Evolutionary conservation across 176 grass and related monocot genomes (phyloP).

Genomic region (Elaeis guineensis): DNA sequence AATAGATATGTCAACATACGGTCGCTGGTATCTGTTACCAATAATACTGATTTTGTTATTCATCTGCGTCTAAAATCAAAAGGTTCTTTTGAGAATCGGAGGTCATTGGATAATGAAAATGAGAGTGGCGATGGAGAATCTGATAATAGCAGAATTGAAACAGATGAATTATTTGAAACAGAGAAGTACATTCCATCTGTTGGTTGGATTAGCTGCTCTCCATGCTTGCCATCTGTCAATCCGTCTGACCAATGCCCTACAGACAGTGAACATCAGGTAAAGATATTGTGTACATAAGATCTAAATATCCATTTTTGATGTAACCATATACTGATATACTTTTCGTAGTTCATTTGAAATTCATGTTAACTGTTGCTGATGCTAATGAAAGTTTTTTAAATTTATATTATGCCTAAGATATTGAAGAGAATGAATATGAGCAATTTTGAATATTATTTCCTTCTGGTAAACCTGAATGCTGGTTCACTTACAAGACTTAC

Average conservation of each 20-base stretch:
- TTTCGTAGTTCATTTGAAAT: not conserved
- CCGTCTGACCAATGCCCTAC: not conserved
- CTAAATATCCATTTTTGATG: not conserved
- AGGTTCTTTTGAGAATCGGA: conserved; percentile 24
- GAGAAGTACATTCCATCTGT: conserved; percentile 22
- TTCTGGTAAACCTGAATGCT: too few species aligned
- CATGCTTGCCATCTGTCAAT: conserved; percentile 10
- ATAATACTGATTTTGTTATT: conserved; percentile 58
- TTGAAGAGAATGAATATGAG: too few species aligned
- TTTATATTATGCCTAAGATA: too few species aligned
- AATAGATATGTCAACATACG: conserved; percentile 81
- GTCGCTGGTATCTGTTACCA: conserved; percentile 82
- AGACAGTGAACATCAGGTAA: conserved; percentile 9
- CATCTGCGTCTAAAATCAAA: conserved; percentile 58
- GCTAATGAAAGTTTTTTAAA: too few species aligned
- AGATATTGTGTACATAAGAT: not conserved
- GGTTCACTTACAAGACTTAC: too few species aligned
- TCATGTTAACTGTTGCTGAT: not conserved
- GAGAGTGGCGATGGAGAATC: not conserved
- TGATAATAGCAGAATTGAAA: conserved; percentile 28
- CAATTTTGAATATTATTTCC: too few species aligned
- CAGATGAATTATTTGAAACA: conserved; percentile 30
- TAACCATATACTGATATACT: too few species aligned
- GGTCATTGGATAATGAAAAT: conserved; percentile 22
- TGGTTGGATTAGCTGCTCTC: conserved; percentile 28